These are phyloP conservation scores for Cryphonectria carpinicola DNA, from an alignment of 2,329 filamentous ascomycete species.

Conservation along the genomic window DNA sequence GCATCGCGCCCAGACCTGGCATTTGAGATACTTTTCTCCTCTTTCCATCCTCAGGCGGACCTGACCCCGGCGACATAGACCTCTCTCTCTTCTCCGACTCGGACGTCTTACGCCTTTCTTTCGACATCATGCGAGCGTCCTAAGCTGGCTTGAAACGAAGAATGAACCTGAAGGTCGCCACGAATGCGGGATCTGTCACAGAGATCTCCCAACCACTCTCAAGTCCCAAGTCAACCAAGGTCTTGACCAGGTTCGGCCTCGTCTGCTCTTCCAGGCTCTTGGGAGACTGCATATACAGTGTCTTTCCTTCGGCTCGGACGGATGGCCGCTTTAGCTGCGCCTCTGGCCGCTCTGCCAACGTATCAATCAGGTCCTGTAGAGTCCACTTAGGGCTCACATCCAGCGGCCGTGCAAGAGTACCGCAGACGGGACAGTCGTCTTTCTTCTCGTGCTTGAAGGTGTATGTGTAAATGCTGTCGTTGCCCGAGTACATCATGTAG, in stretches of 20 bases:
- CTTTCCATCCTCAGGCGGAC: slow-evolving; percentile 6
- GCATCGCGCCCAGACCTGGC: background rate
- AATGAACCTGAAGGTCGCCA: slow-evolving; percentile 65
- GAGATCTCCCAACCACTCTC: slow-evolving; percentile 83
- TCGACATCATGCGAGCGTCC: slow-evolving; percentile 12
- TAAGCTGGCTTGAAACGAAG: slow-evolving; percentile 49
- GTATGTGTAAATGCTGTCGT: slow-evolving; percentile 95
- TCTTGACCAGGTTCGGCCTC: slow-evolving; percentile 78
- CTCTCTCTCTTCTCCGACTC: slow-evolving; percentile 7
- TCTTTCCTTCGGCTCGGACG: slow-evolving; percentile 76
- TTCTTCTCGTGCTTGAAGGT: slow-evolving; percentile 96
- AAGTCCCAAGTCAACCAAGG: slow-evolving; percentile 72
- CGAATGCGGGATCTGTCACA: slow-evolving; percentile 91
- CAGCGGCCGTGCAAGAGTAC: slow-evolving; percentile 77
- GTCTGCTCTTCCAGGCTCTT: slow-evolving; percentile 83
- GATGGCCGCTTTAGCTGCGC: slow-evolving; percentile 94
- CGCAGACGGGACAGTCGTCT: slow-evolving; percentile 92
- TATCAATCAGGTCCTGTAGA: slow-evolving; percentile 83
- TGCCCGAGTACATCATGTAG: slow-evolving; percentile 99
- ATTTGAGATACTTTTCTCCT: slow-evolving; percentile 7
- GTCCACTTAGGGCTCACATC: slow-evolving; percentile 72
- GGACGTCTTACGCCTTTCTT: background rate
- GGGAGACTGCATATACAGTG: slow-evolving; percentile 87
- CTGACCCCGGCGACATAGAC: background rate
- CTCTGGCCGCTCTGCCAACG: slow-evolving; percentile 80